These are phyloP conservation scores for Parathielavia hyrcaniae DNA, from an alignment of 495 filamentous ascomycete genomes.

Conservation along the genomic window DNA sequence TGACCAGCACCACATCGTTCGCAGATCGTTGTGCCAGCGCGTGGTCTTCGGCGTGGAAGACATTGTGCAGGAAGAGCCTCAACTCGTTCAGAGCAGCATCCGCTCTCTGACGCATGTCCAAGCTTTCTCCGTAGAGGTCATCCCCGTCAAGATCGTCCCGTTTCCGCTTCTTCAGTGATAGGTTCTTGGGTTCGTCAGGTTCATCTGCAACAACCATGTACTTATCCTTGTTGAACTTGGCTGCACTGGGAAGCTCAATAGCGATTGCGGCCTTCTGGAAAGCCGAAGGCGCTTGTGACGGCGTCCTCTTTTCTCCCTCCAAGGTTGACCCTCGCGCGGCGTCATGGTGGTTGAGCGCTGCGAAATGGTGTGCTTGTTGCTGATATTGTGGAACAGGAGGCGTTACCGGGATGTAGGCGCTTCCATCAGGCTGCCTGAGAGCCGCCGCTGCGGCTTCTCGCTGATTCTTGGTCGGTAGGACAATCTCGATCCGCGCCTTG, in stretches of 20 bases:
- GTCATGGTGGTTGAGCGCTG: conserved; percentile 3
- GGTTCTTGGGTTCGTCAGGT: conserved; percentile 36
- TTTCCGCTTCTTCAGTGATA: conserved; percentile 39
- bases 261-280: conserved; percentile 27
- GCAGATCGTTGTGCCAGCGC: conserved; percentile 41
- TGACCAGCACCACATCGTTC: conserved; percentile 37
- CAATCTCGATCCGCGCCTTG: conserved; percentile 30
- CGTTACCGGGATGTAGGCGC: background rate
- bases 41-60: conserved; percentile 75
- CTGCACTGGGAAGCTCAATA: conserved; percentile 35
- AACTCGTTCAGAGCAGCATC: conserved; percentile 64
- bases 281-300: conserved; percentile 14
- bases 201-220: conserved; percentile 38
- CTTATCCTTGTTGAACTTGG: conserved; percentile 37
- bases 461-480: conserved; percentile 32
- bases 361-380: background rate
- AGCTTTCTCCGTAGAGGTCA: conserved; percentile 42
- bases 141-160: conserved; percentile 38
- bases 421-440: conserved; percentile 1
- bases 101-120: conserved; percentile 74
- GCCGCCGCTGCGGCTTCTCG: conserved; percentile 22
- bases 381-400: background rate
- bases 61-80: conserved; percentile 58
- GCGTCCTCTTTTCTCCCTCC: background rate
- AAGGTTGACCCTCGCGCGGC: background rate